A percentile compares a stretch with the other conserved stretches of the same genome.
Conservation (phyloP, 768 basidiomycete genomes). For the Trametes cubensis region DNA sequence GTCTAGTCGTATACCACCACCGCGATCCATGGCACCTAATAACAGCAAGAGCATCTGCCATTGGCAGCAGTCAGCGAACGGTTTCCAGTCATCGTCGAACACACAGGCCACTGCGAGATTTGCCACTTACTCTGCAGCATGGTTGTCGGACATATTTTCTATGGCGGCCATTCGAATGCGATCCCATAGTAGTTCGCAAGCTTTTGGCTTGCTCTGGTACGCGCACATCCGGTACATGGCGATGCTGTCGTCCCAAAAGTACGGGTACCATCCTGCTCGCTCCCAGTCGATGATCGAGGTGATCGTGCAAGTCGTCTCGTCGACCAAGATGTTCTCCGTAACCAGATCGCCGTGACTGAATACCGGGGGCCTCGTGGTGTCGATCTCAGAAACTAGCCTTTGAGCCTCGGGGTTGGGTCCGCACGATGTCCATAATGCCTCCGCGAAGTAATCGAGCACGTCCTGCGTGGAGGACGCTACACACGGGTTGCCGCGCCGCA, state of each 20-base stretch:
- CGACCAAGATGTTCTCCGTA: constrained; percentile 6
- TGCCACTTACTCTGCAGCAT: no score
- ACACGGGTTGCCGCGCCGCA: neutral
- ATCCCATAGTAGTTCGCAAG: neutral
- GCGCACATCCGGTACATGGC: neutral
- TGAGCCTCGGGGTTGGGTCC: no score
- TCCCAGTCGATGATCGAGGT: constrained; percentile 7
- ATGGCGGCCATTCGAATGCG: neutral
- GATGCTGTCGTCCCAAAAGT: neutral
- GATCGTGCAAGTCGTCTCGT: neutral
- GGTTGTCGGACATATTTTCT: neutral
- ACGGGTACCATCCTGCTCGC: constrained; percentile 5
- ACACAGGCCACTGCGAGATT: no score
- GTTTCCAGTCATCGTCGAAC: no score
- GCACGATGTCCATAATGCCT: no score
- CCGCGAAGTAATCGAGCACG: neutral
- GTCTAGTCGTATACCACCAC: no score
- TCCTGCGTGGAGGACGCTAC: neutral
- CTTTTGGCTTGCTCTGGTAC: neutral
- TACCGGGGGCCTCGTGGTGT: neutral
- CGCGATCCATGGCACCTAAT: no score
- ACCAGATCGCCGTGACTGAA: constrained; percentile 1
- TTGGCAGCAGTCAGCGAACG: no score
- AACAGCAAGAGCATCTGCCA: no score
- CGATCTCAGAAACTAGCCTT: neutral